Percentiles rank a stretch among this genome's conserved stretches.
These are phyloP conservation scores for Rhytidiadelphus loreus DNA, from an alignment of 225 moss, liverwort and hornwort species.

Conservation along the genomic window DNA sequence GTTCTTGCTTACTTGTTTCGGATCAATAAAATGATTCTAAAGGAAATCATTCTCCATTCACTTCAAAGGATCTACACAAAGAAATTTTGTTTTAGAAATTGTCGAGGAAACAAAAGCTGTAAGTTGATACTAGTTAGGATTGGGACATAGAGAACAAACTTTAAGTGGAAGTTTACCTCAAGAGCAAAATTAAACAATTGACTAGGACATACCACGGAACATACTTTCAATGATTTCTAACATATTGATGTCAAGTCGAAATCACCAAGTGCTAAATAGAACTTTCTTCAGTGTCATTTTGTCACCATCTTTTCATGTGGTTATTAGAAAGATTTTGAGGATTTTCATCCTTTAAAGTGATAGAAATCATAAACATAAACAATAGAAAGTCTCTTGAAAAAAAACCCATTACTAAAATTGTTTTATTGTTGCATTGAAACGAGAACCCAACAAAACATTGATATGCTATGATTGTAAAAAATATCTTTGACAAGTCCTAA, in stretches of 20 bases:
- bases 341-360: background rate
- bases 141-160: rapidly evolving
- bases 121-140: background rate
- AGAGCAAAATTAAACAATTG: background rate
- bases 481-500: background rate
- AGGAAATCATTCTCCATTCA: rapidly evolving
- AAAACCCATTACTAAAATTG: background rate
- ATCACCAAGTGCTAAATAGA: rapidly evolving
- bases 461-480: background rate
- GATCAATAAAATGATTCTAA: background rate
- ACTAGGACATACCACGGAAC: too few species aligned
- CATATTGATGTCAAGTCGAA: background rate
- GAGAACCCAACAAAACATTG: rapidly evolving
- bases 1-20: background rate
- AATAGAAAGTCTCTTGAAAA: background rate
- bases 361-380: too few species aligned
- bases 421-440: background rate
- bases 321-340: background rate
- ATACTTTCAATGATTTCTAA: background rate
- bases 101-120: rapidly evolving
- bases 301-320: background rate
- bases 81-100: background rate
- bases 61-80: background rate
- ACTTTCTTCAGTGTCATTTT: background rate
- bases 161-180: background rate